These are phyloP conservation scores for Pseudopediastrum boryanum DNA, from an alignment of 139 green algal species.

Conservation along the genomic window DNA sequence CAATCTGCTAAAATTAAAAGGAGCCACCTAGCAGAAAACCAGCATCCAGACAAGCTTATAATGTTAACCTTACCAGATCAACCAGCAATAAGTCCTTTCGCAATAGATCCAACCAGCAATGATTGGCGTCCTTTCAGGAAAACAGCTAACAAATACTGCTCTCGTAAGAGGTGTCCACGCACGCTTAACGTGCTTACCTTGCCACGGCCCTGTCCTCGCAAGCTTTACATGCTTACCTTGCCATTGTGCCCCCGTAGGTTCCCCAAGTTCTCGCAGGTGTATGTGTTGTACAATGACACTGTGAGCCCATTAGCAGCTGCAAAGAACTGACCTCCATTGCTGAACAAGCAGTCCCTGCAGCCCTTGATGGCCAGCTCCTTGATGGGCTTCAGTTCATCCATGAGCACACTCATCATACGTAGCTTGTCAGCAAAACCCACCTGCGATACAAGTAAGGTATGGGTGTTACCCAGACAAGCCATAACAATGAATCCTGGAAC, in stretches of 20 bases:
- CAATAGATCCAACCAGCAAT: too few relatives aligned
- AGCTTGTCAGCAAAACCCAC: conserved; percentile 93
- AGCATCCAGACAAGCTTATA: too few relatives aligned
- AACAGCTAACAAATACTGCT: too few relatives aligned
- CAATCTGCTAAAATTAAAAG: too few relatives aligned
- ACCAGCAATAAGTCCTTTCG: too few relatives aligned
- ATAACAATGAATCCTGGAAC: conserved; percentile 6
- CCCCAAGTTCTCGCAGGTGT: conserved; percentile 86
- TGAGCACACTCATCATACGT: conserved; percentile 86
- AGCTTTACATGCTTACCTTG: conserved; percentile 58
- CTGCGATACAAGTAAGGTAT: conserved; percentile 6
- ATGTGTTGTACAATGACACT: conserved; percentile 87
- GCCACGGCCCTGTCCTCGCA: not conserved
- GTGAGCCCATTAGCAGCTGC: conserved; percentile 87
- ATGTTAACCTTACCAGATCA: too few relatives aligned
- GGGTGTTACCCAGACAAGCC: not conserved
- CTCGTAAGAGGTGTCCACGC: too few relatives aligned
- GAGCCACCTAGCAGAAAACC: too few relatives aligned
- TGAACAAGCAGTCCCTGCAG: conserved; percentile 71
- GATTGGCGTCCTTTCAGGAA: too few relatives aligned
- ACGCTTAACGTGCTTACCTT: not conserved
- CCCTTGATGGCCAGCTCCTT: conserved; percentile 83
- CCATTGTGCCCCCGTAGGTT: conserved; percentile 86
- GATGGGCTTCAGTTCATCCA: conserved; percentile 77
- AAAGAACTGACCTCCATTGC: conserved; percentile 88